Evolutionary conservation across 2,329 filamentous ascomycete species (phyloP), one percentile per base, ranked within the genome.

Genomic region (Epichloe festucae): DNA sequence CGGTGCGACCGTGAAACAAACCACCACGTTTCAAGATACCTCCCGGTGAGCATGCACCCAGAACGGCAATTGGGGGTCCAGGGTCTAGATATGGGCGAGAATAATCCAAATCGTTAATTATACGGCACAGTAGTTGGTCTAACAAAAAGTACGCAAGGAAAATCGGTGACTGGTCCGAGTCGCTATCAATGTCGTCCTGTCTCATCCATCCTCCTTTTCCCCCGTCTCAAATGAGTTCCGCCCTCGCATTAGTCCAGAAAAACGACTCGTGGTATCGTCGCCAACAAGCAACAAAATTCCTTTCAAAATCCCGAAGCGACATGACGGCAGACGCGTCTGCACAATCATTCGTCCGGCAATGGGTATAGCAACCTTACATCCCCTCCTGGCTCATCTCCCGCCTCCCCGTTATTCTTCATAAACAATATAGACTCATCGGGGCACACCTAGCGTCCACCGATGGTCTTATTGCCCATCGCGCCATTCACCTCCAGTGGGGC

Each of bases 361-460:
- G 57, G 57, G 54, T 58, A 59, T 56, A 59, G 53, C 46, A 50
- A 46, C 47, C 51, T 36, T 34, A 48, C 39, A 11, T 44, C 46
- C 36, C 39, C 49, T 34, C 39, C 50, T 34, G 15, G 17, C 31
- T 34, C 36, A 17, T 45, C 45, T 2, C 48, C 52, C 4, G 47
- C 49, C 38, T 40, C 49, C 8, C 49, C 39, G 15, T 48, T 42
- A 8, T 17, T 41, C 21, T 47, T 52, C 35, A 48, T 50, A 36
- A 51, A 49, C 23, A 51, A 35, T 48, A 38, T 40, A 10, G 51
- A 48, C 40, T 53, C 55, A 36, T 43, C 53, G 43, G 52, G 50
- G 48, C 54, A 53, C 40, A 48, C 46, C 56, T 60, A 60, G 50
- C 53, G 55, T 8, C 56, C 54, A 38, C 53, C 50, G 23, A 51